These are phyloP conservation scores for Panaeolus cyanescens DNA, from an alignment of 768 basidiomycete species.

Conservation along the genomic window DNA sequence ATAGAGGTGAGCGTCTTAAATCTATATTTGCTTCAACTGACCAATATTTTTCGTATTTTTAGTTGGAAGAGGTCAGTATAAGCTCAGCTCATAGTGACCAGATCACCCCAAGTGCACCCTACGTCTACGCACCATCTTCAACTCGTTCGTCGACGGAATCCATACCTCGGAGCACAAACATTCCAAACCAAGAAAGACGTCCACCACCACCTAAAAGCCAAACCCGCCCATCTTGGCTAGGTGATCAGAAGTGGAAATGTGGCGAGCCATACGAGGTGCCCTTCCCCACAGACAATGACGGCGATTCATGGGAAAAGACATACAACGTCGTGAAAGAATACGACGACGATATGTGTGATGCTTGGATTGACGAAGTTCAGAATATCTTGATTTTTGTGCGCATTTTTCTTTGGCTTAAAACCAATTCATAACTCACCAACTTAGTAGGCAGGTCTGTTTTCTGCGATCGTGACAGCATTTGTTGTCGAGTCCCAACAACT, in stretches of 20 bases:
- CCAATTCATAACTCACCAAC: not conserved
- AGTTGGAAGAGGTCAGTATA: not conserved
- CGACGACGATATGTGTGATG: constrained; percentile 17
- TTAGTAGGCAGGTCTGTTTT: constrained; percentile 16
- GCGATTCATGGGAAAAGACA: constrained; percentile 15
- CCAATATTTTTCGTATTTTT: no score
- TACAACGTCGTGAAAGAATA: constrained; percentile 12
- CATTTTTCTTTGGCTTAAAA: not conserved
- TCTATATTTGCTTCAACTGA: no score
- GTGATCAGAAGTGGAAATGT: not conserved
- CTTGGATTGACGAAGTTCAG: constrained; percentile 28
- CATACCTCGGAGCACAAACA: not conserved
- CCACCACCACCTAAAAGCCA: not conserved
- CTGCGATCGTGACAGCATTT: constrained; percentile 14
- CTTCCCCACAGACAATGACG: constrained; percentile 12
- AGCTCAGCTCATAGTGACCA: not conserved
- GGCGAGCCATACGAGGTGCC: constrained; percentile 3
- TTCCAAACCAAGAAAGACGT: not conserved
- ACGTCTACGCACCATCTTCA: not conserved
- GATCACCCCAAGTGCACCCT: not conserved
- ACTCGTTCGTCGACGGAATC: not conserved
- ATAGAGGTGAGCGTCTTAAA: not conserved
- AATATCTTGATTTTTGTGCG: constrained; percentile 27
- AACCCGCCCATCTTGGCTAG: not conserved
- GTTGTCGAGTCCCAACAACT: constrained; percentile 9